Evolutionary conservation across 106 monocot species (phyloP), one percentile per base, ranked within the genome.

Genomic region (Xerophyta viscosa): DNA sequence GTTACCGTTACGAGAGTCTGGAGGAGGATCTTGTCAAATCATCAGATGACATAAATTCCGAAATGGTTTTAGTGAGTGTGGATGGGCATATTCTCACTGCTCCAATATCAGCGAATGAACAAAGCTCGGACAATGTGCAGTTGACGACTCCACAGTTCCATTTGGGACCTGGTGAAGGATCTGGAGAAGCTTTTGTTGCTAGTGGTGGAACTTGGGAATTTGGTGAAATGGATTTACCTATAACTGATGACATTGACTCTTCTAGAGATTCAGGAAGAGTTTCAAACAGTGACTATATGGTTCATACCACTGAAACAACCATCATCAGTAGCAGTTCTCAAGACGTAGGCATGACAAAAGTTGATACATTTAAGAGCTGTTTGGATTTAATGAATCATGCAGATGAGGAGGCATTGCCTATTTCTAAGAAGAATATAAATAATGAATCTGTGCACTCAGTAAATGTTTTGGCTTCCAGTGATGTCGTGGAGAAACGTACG

Each of bases 51-150:
- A 46, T 66, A 10, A 81, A 76, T 65, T 73, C 88, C 20, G 94
- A 94, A 48, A 81, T 94, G 88, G 77, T 94, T 37, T 53, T 94
- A 53, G 53, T 88, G 30, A 94, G 94, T 69, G 78, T 94, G n/a
- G 94, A 94, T 59, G 94, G 94, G 9, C 84, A 81, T 84, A 81
- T 94, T 48, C 81, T 94, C 23, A 88, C 81, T 3, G 94, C 88
- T 20, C 94, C 88, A 26, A 70, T 94, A 43, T 84, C 73, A 3
- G 71, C 75, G 6, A 77, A 48, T 54, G 84, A 81, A 59, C 69
- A 66, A 20, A 63, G 37, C 8, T 54, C 71, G 4, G 66, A 76
- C 17, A 75, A 72, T 50, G 74, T 94, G 60, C 75, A 84, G 49
- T 51, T 88, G 17, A 71, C 46, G 46, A 75, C 67, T 13, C 94